Conservation (phyloP, 345 rosid genomes). For the Reutealis trisperma region DNA sequence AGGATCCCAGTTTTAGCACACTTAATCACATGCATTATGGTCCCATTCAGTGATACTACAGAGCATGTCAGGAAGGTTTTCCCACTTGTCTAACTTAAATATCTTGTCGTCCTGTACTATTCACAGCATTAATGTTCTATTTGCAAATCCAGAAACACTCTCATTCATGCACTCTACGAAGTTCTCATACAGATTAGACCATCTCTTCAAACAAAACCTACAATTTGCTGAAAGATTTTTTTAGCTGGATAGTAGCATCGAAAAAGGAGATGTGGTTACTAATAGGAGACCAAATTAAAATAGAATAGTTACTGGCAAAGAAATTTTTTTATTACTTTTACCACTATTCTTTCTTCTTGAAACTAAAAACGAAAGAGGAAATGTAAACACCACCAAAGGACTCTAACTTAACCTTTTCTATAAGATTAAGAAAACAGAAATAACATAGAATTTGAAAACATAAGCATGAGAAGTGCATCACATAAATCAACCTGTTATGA, state of each 20-base stretch:
- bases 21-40: not conserved
- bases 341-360: not conserved
- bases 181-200: not conserved
- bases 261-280: not conserved
- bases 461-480: constrained; percentile 14
- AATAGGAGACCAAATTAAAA: not conserved
- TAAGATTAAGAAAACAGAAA: not conserved
- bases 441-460: not conserved
- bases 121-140: not conserved
- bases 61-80: not conserved
- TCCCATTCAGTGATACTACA: not conserved
- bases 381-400: not conserved
- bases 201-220: not conserved
- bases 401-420: not conserved
- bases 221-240: constrained; percentile 1
- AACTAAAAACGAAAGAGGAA: not conserved
- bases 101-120: not conserved
- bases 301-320: not conserved
- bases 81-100: not conserved
- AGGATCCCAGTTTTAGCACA: not conserved
- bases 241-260: not conserved
- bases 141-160: not conserved
- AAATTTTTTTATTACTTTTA: not conserved
- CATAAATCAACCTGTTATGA: constrained; percentile 49
- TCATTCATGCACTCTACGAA: not conserved